Base-by-base conservation (phyloP, 768 basidiomycete genomes). In the Royoungia palumana region DNA sequence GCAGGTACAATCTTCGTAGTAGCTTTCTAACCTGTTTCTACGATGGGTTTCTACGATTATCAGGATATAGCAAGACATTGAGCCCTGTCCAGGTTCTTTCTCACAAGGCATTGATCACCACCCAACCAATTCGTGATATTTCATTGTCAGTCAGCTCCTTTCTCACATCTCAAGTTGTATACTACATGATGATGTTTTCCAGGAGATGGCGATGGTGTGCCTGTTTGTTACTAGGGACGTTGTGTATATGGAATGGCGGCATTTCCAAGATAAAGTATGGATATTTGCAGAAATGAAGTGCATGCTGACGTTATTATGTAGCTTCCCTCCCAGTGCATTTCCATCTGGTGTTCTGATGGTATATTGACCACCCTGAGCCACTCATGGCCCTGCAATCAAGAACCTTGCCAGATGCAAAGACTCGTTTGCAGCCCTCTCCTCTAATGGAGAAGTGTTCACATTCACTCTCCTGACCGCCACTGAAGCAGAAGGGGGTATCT, bases 371-470 rank as follows among this genome's bases (percentile, higher is more conserved):
- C 90, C 90, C 1, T 87, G 87, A 51, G 82, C 86, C 13, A 66
- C 79, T 30, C 79, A 79, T 53, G 83, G 80, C 49, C 78, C 89
- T 0, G 79, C 75, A 41, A 90, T 97, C 41, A 73, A 75, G 35
- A 96, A 94, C 65, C 75, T 99, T 43, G 83, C 83, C 7, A 79
- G 78, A 41, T 87, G 83, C 54, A 93, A 93, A 17, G 83, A 84
- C 35, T 72, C 78, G 1, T 90, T 97, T 56, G 93, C 88, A 0
- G 89, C 91, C 0, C 71, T 97, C 4, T 87, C 89, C 0, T 79
- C 78, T 1, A 84, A 84, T 42, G 95, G 95, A n/a, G 95, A 98
- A 64, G 80, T 97, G 3, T 97, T 91, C 64, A 88, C 85, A 0
- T 96, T 94, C 61, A 71, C 76, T 3, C 66, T 80, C 1, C 73